Evolutionary conservation across 2,329 filamentous ascomycete genomes (phyloP), one percentile per base, ranked within the genome.

Genomic region (Xylariaceae sp.): DNA sequence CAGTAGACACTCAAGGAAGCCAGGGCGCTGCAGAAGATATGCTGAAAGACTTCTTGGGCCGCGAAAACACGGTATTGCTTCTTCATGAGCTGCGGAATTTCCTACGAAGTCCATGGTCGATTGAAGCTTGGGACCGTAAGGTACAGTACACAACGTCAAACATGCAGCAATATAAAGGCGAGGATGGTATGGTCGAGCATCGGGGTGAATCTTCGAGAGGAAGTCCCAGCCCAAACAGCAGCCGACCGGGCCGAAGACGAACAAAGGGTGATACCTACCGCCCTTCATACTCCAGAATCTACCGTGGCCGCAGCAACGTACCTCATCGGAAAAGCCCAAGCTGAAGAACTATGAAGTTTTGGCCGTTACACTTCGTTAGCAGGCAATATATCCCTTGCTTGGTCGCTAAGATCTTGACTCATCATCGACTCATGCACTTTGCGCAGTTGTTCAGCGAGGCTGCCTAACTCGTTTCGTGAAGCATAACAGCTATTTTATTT

Each of bases 81-180:
- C 72, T 96, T 54, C 93, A 97, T 72, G 93, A 97, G 73, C 72
- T 97, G 55, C 82, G 87, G 56, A 83, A 85, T 9, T 97, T 90
- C 85, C 72, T 97, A 61, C 80, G 91, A 51, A 96, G 92, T 70
- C 92, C 92, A 0, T 93, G 84, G 2, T 84, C 81, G 7, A 71
- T 96, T 7, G 79, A 84, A 45, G 87, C 87, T 40, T 97, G 92
- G 91, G 93, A 97, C 73, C 76, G 81, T 15, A 77, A 85, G 59
- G 89, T 92, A 11, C 90, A 93, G 70, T 96, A 96, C 37, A 60
- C 61, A 10, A 23, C 53, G 20, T 50, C 37, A 35, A 11, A 26
- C 20, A 11, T 23, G 6, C 30, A 61, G 18, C 58, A 51, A 24
- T 52, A 29, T 7, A 43, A 51, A 20, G 42, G 42, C 9, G 53